Evolutionary conservation across 2,329 filamentous ascomycete genomes (phyloP).

Genomic region (Calonectria hongkongensis): DNA sequence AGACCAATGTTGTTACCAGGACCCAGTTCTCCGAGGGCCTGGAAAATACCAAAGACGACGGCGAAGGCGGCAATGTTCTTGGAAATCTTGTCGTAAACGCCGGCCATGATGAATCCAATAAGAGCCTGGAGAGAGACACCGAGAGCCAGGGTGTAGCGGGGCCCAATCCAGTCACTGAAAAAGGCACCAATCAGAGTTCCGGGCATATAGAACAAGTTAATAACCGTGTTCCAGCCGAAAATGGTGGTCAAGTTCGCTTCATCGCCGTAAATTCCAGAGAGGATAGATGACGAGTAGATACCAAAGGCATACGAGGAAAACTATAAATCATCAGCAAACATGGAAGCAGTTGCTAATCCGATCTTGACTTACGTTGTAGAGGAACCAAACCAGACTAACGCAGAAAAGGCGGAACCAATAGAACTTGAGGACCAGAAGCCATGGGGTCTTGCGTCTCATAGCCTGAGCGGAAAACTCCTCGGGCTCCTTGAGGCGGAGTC

Average conservation of each 20-base stretch:
- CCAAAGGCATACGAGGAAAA: constrained; percentile 91
- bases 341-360: not conserved
- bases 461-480: constrained; percentile 84
- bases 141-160: constrained; percentile 81
- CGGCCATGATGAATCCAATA: constrained; percentile 93
- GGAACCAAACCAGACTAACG: constrained; percentile 88
- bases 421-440: constrained; percentile 74
- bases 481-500: constrained; percentile 84
- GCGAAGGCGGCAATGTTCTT: constrained; percentile 65
- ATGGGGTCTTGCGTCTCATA: constrained; percentile 78
- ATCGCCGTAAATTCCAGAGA: constrained; percentile 77
- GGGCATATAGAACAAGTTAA: constrained; percentile 92
- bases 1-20: constrained; percentile 95
- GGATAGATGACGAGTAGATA: constrained; percentile 87
- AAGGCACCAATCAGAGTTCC: constrained; percentile 87
- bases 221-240: constrained; percentile 91
- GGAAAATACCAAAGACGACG: constrained; percentile 62
- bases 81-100: constrained; percentile 82
- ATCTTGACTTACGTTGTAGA: constrained; percentile 78
- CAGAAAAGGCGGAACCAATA: constrained; percentile 84
- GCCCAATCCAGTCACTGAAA: constrained; percentile 85
- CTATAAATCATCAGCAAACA: constrained; percentile 52
- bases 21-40: constrained; percentile 73
- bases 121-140: constrained; percentile 84
- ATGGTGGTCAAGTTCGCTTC: constrained; percentile 80